Percentiles rank a stretch among this genome's conserved stretches.
Conservation (phyloP, 192 early-diverging fungal species). For the Backusella tuberculispora region DNA sequence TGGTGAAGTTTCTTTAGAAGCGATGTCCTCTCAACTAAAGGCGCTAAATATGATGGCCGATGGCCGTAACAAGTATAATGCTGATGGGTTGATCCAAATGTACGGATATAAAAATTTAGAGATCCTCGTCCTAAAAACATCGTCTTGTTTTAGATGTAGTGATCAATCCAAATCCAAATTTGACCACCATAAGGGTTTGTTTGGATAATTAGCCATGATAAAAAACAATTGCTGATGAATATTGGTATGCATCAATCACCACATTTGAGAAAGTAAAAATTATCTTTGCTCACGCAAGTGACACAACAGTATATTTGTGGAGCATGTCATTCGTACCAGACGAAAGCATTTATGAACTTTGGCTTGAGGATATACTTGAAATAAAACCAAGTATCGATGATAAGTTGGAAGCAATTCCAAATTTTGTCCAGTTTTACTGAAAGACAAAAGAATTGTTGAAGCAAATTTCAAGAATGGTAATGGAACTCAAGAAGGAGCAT, state of each 20-base stretch:
- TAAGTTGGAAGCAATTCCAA: constrained; percentile 3
- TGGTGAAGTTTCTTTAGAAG: not conserved
- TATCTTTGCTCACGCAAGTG: not conserved
- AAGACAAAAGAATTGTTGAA: constrained; percentile 2
- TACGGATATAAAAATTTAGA: constrained; percentile 3
- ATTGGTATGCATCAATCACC: not conserved
- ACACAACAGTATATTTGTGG: not conserved
- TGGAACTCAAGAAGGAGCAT: not conserved
- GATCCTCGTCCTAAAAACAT: not conserved
- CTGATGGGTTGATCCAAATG: not conserved
- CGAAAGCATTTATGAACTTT: constrained; percentile 1
- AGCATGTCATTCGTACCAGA: constrained; percentile 4
- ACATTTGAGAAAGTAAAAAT: constrained; percentile 10
- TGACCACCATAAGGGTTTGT: constrained; percentile 22
- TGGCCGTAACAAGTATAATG: not conserved
- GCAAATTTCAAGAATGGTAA: not conserved
- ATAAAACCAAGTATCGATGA: not conserved
- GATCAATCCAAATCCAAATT: not conserved
- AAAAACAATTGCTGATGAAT: constrained; percentile 16
- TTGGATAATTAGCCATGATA: not conserved
- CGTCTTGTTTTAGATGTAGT: not conserved
- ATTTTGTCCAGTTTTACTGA: not conserved
- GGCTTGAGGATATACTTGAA: constrained; percentile 4
- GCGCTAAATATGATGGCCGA: not conserved
- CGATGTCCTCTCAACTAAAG: not conserved